Conservation (phyloP, 805 yeast genomes). For the Kodamaea sagamina region DNA sequence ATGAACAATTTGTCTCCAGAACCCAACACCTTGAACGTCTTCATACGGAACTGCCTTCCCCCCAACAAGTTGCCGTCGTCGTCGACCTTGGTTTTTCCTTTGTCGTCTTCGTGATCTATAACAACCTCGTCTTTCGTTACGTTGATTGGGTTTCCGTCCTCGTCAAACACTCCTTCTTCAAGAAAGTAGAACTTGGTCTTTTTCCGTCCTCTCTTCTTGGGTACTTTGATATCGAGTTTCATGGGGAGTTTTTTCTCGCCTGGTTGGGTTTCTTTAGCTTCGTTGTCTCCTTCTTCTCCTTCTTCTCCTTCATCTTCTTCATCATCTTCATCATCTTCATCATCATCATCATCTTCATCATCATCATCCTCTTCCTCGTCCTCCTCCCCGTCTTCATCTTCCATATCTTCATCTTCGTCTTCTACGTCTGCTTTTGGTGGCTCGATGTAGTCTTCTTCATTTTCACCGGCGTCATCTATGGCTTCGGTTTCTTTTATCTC, state of each 20-base stretch:
- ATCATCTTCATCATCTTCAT: conserved; percentile 12
- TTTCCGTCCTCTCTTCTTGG: conserved; percentile 31
- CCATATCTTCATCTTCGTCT: conserved; percentile 11
- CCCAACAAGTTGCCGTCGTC: conserved; percentile 66
- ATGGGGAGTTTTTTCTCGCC: conserved; percentile 8
- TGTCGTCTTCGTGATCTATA: conserved; percentile 67
- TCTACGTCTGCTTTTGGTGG: conserved; percentile 8
- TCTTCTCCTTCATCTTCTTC: conserved; percentile 12
- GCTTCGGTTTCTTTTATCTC: conserved; percentile 2
- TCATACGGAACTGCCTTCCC: conserved; percentile 72
- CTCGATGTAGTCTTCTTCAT: conserved; percentile 13
- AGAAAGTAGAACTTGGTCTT: conserved; percentile 38
- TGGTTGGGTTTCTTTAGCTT: background rate
- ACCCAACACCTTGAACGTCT: conserved; percentile 63
- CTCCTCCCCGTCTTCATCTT: conserved; percentile 8
- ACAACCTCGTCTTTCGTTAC: conserved; percentile 76
- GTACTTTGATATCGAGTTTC: conserved; percentile 11
- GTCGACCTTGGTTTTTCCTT: conserved; percentile 76
- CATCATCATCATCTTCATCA: conserved; percentile 8
- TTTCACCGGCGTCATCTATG: background rate
- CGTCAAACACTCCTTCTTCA: conserved; percentile 55
- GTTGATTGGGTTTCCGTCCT: conserved; percentile 64
- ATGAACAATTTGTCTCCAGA: conserved; percentile 76
- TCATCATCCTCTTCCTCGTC: conserved; percentile 12
- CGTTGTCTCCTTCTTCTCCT: conserved; percentile 15